Percentiles rank a stretch among this genome's conserved stretches.
phyloP scores from a whole-genome alignment of 768 basidiomycete genomes.

The Gelatoporia subvermispora region DNA sequence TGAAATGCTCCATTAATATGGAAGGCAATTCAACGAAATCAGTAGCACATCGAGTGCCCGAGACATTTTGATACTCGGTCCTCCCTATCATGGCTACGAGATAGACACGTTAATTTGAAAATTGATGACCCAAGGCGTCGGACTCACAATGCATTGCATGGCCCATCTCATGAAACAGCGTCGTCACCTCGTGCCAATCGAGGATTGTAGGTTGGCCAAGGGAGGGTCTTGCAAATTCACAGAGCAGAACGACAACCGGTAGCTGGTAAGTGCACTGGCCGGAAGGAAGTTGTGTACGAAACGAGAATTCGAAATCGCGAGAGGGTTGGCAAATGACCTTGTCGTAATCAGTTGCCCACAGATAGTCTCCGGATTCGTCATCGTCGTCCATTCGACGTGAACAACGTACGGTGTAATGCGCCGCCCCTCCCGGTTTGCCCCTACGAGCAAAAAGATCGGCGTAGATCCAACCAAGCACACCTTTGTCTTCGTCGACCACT shows the following conservation, averaged over 20 bases:
- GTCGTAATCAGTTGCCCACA: slow-evolving; percentile 33
- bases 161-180: slow-evolving; percentile 98
- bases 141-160: slow-evolving; percentile 98
- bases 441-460: slow-evolving; percentile 83
- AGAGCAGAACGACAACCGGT: slow-evolving; percentile 86
- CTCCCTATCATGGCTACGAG: slow-evolving; percentile 90
- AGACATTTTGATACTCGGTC: slow-evolving; percentile 96
- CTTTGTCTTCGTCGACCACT: slow-evolving; percentile 85
- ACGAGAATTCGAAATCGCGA: slow-evolving; percentile 57
- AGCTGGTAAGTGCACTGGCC: slow-evolving; percentile 76
- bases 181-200: slow-evolving; percentile 91
- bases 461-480: slow-evolving; percentile 91
- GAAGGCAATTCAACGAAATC: slow-evolving; percentile 98
- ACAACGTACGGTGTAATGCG: slow-evolving; percentile 97
- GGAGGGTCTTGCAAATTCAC: slow-evolving; percentile 73
- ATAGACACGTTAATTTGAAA: not conserved
- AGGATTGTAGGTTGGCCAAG: slow-evolving; percentile 61
- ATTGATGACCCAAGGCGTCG: not conserved
- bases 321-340: slow-evolving; percentile 33
- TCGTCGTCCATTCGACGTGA: slow-evolving; percentile 91
- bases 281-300: slow-evolving; percentile 54
- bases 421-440: slow-evolving; percentile 87
- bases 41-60: slow-evolving; percentile 95
- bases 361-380: slow-evolving; percentile 65
- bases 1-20: slow-evolving; percentile 98